A percentile compares a stretch with the other conserved stretches of the same genome.
Conservation (phyloP, 768 basidiomycete species). For the Lentinula raphanica region DNA sequence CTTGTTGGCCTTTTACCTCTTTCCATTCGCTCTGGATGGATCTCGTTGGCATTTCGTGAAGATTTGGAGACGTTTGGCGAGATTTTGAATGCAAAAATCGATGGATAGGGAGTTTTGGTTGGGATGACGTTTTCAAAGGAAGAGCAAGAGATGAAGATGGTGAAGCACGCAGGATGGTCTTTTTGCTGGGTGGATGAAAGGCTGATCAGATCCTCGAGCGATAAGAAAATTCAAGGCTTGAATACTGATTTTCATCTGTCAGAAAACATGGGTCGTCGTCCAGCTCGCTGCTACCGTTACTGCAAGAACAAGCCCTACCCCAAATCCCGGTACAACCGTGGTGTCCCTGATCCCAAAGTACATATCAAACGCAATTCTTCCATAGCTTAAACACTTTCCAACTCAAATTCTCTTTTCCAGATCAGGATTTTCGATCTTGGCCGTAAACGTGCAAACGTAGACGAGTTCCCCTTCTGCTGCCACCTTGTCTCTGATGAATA, state of each 20-base stretch:
- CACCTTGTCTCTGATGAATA: constrained; percentile 98
- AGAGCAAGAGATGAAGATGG: background rate
- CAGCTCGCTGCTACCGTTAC: constrained; percentile 97
- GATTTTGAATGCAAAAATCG: background rate
- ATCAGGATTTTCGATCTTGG: constrained; percentile 96
- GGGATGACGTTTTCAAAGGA: background rate
- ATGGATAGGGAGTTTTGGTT: background rate
- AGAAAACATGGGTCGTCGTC: constrained; percentile 88
- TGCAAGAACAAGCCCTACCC: constrained; percentile 99
- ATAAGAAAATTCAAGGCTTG: too few species aligned
- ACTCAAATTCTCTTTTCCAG: constrained; percentile 31
- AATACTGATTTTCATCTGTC: background rate
- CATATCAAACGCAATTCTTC: constrained; percentile 12
- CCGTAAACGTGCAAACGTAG: constrained; percentile 91
- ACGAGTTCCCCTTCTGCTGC: constrained; percentile 97
- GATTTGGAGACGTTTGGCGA: background rate
- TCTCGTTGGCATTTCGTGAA: background rate
- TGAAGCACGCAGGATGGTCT: background rate
- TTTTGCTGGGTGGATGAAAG: background rate
- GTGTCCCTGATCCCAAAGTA: constrained; percentile 95
- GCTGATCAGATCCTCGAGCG: background rate
- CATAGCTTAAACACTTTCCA: background rate
- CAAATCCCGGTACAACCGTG: constrained; percentile 94
- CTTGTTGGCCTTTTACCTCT: background rate
- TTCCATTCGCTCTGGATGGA: background rate